Base-by-base conservation (phyloP, 805 yeast genomes). In the Metschnikowia corniflorae region DNA sequence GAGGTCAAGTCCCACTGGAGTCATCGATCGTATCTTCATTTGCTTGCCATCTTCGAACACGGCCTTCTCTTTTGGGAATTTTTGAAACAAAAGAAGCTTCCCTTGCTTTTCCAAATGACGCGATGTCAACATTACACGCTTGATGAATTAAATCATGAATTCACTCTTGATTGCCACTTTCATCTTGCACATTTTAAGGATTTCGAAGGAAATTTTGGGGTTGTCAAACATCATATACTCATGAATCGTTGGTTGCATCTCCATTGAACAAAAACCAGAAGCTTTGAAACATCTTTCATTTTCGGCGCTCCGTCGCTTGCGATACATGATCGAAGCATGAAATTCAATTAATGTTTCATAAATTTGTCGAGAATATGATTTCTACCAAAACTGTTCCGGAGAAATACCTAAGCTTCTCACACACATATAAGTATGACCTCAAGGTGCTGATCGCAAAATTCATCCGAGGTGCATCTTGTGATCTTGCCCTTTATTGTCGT, bases 111-210 rank as follows among this genome's bases (percentile, higher is more conserved):
- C 33, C 28, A 57, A 40, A 7, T 22, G 40, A 13, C 29, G 13
- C 4, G 61, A 43, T 13, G 42, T 36, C 14, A 66, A 37, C 6
- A 65, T 49, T 6, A 68, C 71, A 14, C 51, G 46, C 26, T 58
- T 49, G 21, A 53, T 55, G 26, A 44, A 57, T 27, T 40, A 37
- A 47, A 55, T 35, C 18, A 54, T 35, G 15, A 39, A 34, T 29
- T 39, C 42, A 8, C 47, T 42, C 18, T 64, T 39, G 7, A 39
- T 24, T 7, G 53, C 38, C 27, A 57, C 54, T 12, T 45, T 49
- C 6, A 49, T 29, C 25, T 46, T 35, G 45, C 55, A 54, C 18
- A 40, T 43, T 2, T 47, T 37, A n/a, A 63, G 48, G 14, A 64
- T 41, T 29, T 47, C 47, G 18, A 61, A 13, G 2, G 64, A 44